Evolutionary conservation across 768 basidiomycete species (phyloP).

Genomic region (Lentinula aciculospora): DNA sequence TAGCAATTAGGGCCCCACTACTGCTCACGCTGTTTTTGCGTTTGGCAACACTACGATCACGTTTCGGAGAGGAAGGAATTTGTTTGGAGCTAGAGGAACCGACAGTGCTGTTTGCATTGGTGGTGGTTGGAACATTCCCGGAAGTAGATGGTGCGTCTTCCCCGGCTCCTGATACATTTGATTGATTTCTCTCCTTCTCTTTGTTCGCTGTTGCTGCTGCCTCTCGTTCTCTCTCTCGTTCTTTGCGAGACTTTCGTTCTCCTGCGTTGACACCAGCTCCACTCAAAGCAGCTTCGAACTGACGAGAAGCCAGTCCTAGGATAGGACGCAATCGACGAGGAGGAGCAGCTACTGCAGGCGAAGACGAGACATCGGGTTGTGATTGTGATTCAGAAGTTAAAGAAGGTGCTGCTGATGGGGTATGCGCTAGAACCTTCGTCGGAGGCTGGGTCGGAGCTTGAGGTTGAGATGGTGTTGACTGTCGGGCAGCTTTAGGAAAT

Average conservation of each 20-base stretch:
- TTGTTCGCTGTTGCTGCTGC: neutral
- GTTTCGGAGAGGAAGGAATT: neutral
- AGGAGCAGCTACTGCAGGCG: conserved; percentile 19
- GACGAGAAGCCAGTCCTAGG: conserved; percentile 57
- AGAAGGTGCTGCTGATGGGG: neutral
- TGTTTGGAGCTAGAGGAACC: neutral
- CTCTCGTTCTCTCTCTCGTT: conserved; percentile 18
- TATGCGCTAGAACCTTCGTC: neutral
- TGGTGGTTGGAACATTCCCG: neutral
- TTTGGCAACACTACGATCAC: conserved; percentile 9
- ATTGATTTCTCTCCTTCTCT: conserved; percentile 17
- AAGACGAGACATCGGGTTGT: conserved; percentile 5
- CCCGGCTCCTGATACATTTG: neutral
- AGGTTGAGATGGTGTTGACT: conserved; percentile 8
- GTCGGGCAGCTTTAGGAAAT: conserved; percentile 12
- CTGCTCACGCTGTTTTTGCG: conserved; percentile 2
- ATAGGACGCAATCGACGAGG: conserved; percentile 49
- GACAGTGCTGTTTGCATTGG: neutral
- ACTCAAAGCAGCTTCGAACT: conserved; percentile 69
- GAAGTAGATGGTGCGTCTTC: neutral
- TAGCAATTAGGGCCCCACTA: conserved; percentile 6
- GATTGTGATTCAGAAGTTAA: conserved; percentile 11
- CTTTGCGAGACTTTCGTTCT: conserved; percentile 16
- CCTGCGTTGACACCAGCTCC: conserved; percentile 49
- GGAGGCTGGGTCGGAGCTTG: conserved; percentile 2